A percentile compares a stretch with the other conserved stretches of the same genome.
These are phyloP conservation scores for Aureobasidium leucospermi DNA, from an alignment of 2,329 filamentous ascomycete species.

Conservation along the genomic window DNA sequence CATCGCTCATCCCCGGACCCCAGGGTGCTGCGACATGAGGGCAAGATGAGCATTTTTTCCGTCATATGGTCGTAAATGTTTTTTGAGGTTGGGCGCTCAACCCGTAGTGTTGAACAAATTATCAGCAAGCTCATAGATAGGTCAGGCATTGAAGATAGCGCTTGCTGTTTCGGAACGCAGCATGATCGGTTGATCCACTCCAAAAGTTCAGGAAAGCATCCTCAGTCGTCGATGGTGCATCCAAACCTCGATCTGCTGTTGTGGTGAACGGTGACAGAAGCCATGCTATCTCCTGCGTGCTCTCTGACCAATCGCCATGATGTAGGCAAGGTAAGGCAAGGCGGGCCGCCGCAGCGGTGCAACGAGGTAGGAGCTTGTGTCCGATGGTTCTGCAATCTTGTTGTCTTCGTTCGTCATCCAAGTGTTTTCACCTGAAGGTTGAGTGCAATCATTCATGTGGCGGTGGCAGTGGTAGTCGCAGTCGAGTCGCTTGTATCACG, in stretches of 20 bases:
- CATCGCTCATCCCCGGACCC: neutral
- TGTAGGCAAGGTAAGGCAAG: neutral
- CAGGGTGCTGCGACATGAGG: neutral
- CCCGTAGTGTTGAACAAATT: neutral
- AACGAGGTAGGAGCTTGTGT: neutral
- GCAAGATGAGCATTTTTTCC: neutral
- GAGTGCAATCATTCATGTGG: too few species aligned
- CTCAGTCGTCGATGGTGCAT: neutral
- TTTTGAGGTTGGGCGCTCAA: neutral
- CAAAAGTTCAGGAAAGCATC: neutral
- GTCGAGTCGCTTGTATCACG: too few species aligned
- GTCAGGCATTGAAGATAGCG: neutral
- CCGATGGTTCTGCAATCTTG: neutral
- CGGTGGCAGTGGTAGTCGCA: too few species aligned
- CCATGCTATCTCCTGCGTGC: neutral
- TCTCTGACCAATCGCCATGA: neutral
- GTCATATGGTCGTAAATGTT: neutral
- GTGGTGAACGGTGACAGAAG: neutral
- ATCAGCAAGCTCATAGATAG: neutral
- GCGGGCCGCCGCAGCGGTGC: neutral
- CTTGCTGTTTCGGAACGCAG: neutral
- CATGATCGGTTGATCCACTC: neutral
- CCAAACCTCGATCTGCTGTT: neutral
- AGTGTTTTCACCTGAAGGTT: neutral
- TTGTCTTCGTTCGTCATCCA: too few species aligned